Evolutionary conservation across 768 basidiomycete genomes (phyloP), one percentile per base, ranked within the genome.

Genomic region (Lactarius quietus): DNA sequence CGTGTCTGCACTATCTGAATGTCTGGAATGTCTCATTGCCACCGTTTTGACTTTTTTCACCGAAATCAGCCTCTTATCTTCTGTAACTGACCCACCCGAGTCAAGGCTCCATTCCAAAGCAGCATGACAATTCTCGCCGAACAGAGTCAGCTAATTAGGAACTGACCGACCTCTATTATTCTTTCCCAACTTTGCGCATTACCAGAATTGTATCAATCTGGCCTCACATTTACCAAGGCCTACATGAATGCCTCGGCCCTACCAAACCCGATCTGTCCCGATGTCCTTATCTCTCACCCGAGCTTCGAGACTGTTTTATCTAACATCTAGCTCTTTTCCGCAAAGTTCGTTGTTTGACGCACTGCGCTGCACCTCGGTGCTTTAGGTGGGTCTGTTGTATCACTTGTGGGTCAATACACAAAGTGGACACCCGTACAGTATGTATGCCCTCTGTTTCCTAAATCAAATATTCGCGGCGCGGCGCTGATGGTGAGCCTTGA

Each of bases 201-300:
- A 10, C 54, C 18, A 29, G 54, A 60, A 56, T 54, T 28, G 31
- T 41, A 9, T 31, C 3, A 31, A 10, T 51, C 26, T 14, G 20
- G 17, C 51, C 26, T 28, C 29, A 26, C 43, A 35, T 56, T 51
- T 36, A 23, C 41, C 33, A 33, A 55, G 31, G 41, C 18, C 33
- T 39, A 41, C 41, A 57, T 39, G 38, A 61, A 55, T 51, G n/a
- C 59, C 36, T 53, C 60, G 48, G 56, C 56, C 9, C 38, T 20
- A 35, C 36, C 38, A 36, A 41, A 60, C n/a, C 59, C 59, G 54
- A 48, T 36, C n/a, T 7, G 23, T 33, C 8, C 38, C 60, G 56
- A 35, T 1, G n/a, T 62, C 29, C 45, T 52, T 52, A 61, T 57
- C 43, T 60, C n/a, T 17, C 26, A 3, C 28, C 31, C 17, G 54